Evolutionary conservation across 306 rosid genomes (phyloP).

Genomic region (Urtica urens): DNA sequence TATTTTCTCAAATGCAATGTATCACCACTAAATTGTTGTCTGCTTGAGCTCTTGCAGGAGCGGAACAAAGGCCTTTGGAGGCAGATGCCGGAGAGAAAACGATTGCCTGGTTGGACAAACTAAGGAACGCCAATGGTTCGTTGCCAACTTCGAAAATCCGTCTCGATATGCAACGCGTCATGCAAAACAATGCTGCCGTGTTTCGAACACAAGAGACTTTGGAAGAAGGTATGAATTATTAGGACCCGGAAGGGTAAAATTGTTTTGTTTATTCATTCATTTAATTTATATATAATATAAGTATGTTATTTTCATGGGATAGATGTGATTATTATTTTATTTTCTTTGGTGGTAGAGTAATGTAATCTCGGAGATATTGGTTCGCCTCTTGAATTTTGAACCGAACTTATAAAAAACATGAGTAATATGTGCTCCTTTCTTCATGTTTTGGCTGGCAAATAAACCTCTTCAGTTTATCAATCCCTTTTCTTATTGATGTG

Average conservation of each 20-base stretch:
- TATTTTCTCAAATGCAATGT: too few species aligned
- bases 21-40: slow-evolving; percentile 2
- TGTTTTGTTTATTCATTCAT: too few species aligned
- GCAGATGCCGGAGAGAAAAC: slow-evolving; percentile 83
- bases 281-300: too few species aligned
- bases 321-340: too few species aligned
- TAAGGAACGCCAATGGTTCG: slow-evolving; percentile 85
- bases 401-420: too few species aligned
- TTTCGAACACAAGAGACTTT: slow-evolving; percentile 93
- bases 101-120: slow-evolving; percentile 88
- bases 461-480: slow-evolving; percentile 1
- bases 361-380: too few species aligned
- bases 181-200: slow-evolving; percentile 98
- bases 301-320: too few species aligned
- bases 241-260: too few species aligned
- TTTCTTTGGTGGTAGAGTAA: too few species aligned
- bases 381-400: too few species aligned
- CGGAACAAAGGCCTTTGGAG: slow-evolving; percentile 76
- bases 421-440: too few species aligned
- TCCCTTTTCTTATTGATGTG: not conserved
- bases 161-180: slow-evolving; percentile 85
- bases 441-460: too few species aligned
- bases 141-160: slow-evolving; percentile 68
- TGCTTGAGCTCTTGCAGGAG: slow-evolving; percentile 42
- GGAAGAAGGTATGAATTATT: slow-evolving; percentile 60